Conservation (phyloP, 352 stramenopile genomes). For the Phytopythium delawarense region DNA sequence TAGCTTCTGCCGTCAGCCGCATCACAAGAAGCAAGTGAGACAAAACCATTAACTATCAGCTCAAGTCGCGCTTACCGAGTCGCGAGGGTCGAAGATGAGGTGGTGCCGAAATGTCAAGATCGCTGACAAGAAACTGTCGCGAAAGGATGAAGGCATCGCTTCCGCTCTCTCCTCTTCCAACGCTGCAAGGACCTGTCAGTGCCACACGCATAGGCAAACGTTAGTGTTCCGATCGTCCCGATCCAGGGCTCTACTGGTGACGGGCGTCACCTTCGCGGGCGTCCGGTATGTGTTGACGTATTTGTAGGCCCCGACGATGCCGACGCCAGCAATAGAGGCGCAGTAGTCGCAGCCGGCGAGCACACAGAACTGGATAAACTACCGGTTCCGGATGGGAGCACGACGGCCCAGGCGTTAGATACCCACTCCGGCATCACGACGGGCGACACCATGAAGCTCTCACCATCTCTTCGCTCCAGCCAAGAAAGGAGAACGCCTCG, state of each 20-base stretch:
- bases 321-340: constrained; percentile 61
- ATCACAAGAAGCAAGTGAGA: constrained; percentile 12
- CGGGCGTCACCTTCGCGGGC: constrained; percentile 34
- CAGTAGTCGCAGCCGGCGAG: constrained; percentile 90
- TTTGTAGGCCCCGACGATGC: constrained; percentile 82
- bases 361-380: constrained; percentile 85
- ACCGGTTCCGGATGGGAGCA: background rate
- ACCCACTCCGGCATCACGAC: background rate
- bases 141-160: constrained; percentile 34
- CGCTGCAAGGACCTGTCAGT: constrained; percentile 43
- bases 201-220: background rate
- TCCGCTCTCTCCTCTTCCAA: constrained; percentile 45
- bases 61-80: constrained; percentile 29
- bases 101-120: constrained; percentile 88
- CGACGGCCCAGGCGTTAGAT: background rate
- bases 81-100: constrained; percentile 80
- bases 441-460: background rate
- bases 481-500: constrained; percentile 77
- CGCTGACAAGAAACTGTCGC: constrained; percentile 46
- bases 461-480: constrained; percentile 87
- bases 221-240: background rate
- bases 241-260: background rate
- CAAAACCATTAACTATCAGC: background rate
- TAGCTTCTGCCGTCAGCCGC: constrained; percentile 36
- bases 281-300: constrained; percentile 49